phyloP scores from a whole-genome alignment of 2,329 filamentous ascomycete species.

The Cytospora chrysosperma region DNA sequence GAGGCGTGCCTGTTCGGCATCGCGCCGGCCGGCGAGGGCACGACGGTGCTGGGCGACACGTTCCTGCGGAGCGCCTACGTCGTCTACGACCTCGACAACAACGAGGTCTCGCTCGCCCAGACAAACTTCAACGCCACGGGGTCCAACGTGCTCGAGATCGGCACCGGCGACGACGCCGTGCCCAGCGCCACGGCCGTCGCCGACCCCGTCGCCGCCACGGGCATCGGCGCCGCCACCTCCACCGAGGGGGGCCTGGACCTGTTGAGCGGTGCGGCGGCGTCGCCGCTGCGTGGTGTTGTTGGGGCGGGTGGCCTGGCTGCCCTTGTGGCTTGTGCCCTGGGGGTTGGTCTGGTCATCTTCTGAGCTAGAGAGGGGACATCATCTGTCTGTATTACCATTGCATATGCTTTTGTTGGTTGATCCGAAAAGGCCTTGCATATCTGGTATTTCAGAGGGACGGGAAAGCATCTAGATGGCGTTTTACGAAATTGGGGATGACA shows the following conservation, averaged over 20 bases:
- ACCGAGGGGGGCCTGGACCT: conserved; percentile 22
- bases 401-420: background rate
- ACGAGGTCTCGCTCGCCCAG: conserved; percentile 69
- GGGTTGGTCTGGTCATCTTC: conserved; percentile 6
- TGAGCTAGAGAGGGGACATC: background rate
- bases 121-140: conserved; percentile 59
- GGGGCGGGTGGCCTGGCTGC: background rate
- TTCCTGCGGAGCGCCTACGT: conserved; percentile 74
- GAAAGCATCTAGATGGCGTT: background rate
- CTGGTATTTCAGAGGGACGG: background rate
- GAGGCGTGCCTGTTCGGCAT: conserved; percentile 68
- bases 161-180: conserved; percentile 46
- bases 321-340: conserved; percentile 14
- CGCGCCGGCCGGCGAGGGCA: conserved; percentile 52
- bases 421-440: background rate
- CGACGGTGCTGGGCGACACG: conserved; percentile 69
- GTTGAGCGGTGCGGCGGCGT: conserved; percentile 11
- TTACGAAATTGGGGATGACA: background rate
- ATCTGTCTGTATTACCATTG: background rate
- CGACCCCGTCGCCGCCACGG: conserved; percentile 50
- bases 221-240: conserved; percentile 32
- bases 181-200: conserved; percentile 53
- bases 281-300: background rate
- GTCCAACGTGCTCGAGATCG: conserved; percentile 56
- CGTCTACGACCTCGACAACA: conserved; percentile 71